A percentile compares a stretch with the other conserved stretches of the same genome.
Conservation (phyloP, 2,329 filamentous ascomycete genomes). For the Epicoccum sorghinum region DNA sequence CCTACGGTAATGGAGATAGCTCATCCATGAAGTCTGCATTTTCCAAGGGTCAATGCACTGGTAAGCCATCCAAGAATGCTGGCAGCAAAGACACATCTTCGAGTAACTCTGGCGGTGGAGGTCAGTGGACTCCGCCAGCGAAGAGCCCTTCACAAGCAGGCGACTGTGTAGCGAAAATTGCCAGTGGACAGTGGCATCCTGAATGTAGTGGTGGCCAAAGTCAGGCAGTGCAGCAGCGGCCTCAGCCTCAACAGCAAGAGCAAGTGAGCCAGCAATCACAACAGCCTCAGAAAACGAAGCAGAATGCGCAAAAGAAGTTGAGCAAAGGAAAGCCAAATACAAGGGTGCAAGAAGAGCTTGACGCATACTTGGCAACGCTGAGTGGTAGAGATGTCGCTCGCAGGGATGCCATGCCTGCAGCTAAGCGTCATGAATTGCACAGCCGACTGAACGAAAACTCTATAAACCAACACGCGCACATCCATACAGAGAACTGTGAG, state of each 20-base stretch:
- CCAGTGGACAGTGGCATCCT: neutral
- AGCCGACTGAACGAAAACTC: neutral
- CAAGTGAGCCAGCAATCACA: neutral
- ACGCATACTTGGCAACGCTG: conserved; percentile 22
- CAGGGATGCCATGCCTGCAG: neutral
- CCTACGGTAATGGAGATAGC: conserved; percentile 45
- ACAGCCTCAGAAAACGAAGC: neutral
- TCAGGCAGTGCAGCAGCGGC: neutral
- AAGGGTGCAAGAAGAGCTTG: conserved; percentile 23
- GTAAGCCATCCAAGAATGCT: conserved; percentile 23
- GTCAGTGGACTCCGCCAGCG: conserved; percentile 19
- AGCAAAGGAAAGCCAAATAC: conserved; percentile 7
- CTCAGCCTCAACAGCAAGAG: neutral
- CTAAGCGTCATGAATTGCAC: neutral
- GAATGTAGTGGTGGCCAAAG: conserved; percentile 4
- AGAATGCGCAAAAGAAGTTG: neutral
- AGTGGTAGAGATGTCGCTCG: conserved; percentile 3
- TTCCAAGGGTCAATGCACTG: conserved; percentile 25
- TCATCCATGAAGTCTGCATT: conserved; percentile 22
- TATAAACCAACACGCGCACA: neutral
- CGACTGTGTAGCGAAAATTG: neutral
- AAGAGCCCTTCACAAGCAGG: neutral
- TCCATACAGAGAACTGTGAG: conserved; percentile 3
- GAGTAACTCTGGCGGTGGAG: conserved; percentile 11
- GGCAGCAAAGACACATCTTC: conserved; percentile 5